Base-by-base conservation (phyloP, 345 rosid genomes). In the Lepidium sativum region DNA sequence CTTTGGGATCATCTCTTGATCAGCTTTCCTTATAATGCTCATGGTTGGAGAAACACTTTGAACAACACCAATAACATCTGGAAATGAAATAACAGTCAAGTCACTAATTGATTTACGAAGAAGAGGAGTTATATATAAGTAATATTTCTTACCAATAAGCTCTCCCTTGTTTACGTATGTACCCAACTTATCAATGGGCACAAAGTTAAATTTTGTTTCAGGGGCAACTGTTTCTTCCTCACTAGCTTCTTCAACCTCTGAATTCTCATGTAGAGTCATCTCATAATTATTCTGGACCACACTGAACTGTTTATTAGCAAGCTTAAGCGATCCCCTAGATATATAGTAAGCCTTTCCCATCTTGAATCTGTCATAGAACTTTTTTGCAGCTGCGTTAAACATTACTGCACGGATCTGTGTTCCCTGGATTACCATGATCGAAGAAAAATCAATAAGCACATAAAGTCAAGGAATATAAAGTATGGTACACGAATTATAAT, bases 211-310 rank as follows among this genome's bases (percentile, higher is more conserved):
- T 54, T 83, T 87, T 12, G 86, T 88, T 72, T 86, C 83, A n/a
- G 99, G 92, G 51, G 88, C 69, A 80, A 86, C 80, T 34, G 79
- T 29, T 66, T 78, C 85, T 75, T 94, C 97, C 52, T 77, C 68
- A 18, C 70, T 73, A 54, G 82, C 97, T 81, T 90, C 95, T 69
- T 94, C 99, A 41, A 88, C 97, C 69, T 80, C 84, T 60, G 99
- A 88, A 54, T 85, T 83, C 74, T 90, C 96, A 66, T 86, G 83
- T 54, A 94, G 67, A 23, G 81, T 90, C 97, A 90, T 83, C 73
- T 94, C 99, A 75, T 90, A 94, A 74, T 94, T 97, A 50, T 94
- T 94, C 31, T 86, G 79, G 54, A 94, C 97, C 0, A 92, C 90
- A 85, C 83, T 94, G 60, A 80, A 94, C 79, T 89, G 97, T 80